Conservation (phyloP, 345 rosid genomes). For the Kernera saxatilis region DNA sequence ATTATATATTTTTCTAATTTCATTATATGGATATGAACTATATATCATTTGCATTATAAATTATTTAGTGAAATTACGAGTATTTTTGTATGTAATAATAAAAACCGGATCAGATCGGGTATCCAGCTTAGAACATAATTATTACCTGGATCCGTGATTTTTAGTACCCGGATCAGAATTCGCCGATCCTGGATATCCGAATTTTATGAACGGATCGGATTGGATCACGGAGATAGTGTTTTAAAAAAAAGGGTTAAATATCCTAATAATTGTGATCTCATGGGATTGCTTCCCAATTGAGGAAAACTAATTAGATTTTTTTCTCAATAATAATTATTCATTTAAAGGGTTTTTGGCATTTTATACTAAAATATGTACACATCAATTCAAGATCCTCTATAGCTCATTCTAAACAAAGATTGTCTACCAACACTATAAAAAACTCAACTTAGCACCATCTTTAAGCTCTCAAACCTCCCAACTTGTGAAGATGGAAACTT, state of each 20-base stretch:
- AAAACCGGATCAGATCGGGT: no score
- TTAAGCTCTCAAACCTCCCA: neutral
- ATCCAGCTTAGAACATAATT: no score
- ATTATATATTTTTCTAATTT: no score
- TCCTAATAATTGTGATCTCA: neutral
- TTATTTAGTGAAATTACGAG: no score
- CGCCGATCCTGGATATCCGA: no score
- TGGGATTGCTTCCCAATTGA: neutral
- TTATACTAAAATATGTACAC: neutral
- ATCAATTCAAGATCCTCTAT: neutral
- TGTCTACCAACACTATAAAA: neutral
- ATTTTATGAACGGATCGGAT: no score
- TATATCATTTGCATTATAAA: no score
- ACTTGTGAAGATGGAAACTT: slow-evolving; percentile 28
- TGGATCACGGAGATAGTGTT: no score
- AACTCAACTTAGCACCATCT: neutral
- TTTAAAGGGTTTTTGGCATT: neutral
- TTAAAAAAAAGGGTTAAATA: neutral
- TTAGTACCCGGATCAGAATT: no score
- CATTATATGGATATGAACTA: no score
- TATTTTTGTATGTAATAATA: no score
- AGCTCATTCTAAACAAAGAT: neutral
- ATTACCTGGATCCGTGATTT: no score
- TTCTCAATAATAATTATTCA: neutral
- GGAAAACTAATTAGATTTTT: neutral